These are phyloP conservation scores for Eucalyptus curtisii DNA, from an alignment of 345 rosid species.

Conservation along the genomic window DNA sequence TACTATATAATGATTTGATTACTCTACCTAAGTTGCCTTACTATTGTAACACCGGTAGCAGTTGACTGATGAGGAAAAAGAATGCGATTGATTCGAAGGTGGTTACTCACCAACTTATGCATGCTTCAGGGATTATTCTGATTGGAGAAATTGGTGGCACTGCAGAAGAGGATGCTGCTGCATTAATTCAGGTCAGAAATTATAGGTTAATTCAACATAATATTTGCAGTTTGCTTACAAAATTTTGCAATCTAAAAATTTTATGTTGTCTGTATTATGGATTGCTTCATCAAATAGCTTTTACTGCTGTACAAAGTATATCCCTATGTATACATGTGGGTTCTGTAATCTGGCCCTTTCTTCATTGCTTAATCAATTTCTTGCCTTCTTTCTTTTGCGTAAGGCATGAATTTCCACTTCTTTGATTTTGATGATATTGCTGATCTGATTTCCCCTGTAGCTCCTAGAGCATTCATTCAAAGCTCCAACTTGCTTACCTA, in stretches of 20 bases:
- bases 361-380: not conserved
- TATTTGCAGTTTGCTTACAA: not conserved
- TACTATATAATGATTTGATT: not conserved
- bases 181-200: slow-evolving; percentile 44
- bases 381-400: not conserved
- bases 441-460: not conserved
- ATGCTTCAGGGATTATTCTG: slow-evolving; percentile 58
- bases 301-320: not conserved
- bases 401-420: not conserved
- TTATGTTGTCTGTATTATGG: not conserved
- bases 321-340: not conserved
- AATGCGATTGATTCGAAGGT: not conserved
- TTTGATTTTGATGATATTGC: not conserved
- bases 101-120: not conserved
- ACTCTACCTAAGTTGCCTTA: not conserved
- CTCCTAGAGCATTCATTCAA: not conserved
- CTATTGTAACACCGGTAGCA: not conserved
- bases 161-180: slow-evolving; percentile 97
- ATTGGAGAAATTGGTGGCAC: slow-evolving; percentile 99
- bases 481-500: not conserved
- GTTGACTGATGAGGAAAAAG: not conserved
- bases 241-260: not conserved
- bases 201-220: not conserved
- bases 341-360: not conserved
- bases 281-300: not conserved